These are phyloP conservation scores for Pichia sp. DNA, from an alignment of 1,139 yeast species.

Conservation along the genomic window DNA sequence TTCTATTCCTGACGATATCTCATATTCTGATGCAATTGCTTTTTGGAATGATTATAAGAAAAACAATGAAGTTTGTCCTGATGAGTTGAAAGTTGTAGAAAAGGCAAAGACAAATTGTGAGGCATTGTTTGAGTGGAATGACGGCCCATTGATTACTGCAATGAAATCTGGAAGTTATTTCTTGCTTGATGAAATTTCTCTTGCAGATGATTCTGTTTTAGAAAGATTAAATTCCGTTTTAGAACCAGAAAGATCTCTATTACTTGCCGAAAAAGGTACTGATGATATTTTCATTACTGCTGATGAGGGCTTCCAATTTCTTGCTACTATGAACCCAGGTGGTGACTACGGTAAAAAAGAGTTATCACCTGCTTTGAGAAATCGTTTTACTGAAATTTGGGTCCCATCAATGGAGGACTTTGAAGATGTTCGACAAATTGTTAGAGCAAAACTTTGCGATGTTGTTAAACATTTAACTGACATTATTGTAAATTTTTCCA, in stretches of 20 bases:
- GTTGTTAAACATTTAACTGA: slow-evolving; percentile 35
- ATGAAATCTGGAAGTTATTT: slow-evolving; percentile 75
- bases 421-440: slow-evolving; percentile 75
- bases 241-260: slow-evolving; percentile 83
- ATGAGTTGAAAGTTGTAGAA: slow-evolving; percentile 26
- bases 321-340: slow-evolving; percentile 99
- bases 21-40: slow-evolving; percentile 30
- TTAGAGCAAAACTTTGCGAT: slow-evolving; percentile 43
- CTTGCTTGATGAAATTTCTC: slow-evolving; percentile 87
- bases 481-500: slow-evolving; percentile 65
- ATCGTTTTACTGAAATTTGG: slow-evolving; percentile 98
- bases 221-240: slow-evolving; percentile 92
- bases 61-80: slow-evolving; percentile 22
- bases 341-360: slow-evolving; percentile 99
- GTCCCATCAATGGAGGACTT: slow-evolving; percentile 96
- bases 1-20: slow-evolving; percentile 11
- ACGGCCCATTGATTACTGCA: slow-evolving; percentile 90
- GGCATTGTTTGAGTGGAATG: slow-evolving; percentile 86
- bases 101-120: slow-evolving; percentile 38
- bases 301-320: slow-evolving; percentile 65
- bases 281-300: slow-evolving; percentile 67
- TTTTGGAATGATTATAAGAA: slow-evolving; percentile 30
- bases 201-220: slow-evolving; percentile 95
- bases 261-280: slow-evolving; percentile 86
- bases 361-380: slow-evolving; percentile 91